phyloP scores from a whole-genome alignment of 192 early-diverging fungal species.

The Rhizophlyctis rosea region DNA sequence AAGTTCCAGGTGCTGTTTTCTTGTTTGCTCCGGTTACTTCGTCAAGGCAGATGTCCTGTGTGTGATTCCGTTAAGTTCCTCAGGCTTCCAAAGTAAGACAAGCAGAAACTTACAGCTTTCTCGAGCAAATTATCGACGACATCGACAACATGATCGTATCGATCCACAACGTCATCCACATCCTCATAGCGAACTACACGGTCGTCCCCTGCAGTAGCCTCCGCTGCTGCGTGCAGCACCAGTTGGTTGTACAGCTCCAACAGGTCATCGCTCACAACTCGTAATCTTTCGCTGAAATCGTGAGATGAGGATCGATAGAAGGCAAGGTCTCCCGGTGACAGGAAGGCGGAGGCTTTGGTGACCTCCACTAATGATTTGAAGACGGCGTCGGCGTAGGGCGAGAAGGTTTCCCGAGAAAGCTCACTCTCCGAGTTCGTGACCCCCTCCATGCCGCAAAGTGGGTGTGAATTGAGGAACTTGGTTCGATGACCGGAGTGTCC shows the following conservation, averaged over 20 bases:
- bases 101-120: conserved; percentile 55
- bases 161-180: conserved; percentile 63
- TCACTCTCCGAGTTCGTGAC: no score
- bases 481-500: no score
- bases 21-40: conserved; percentile 50
- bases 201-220: conserved; percentile 27
- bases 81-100: not conserved
- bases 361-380: conserved; percentile 20
- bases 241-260: conserved; percentile 29
- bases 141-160: conserved; percentile 66
- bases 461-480: no score
- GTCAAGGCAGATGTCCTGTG: conserved; percentile 73
- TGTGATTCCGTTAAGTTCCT: no score
- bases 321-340: conserved; percentile 26
- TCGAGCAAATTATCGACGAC: conserved; percentile 80
- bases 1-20: not conserved
- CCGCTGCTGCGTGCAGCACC: conserved; percentile 13
- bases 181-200: conserved; percentile 61
- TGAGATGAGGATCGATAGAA: conserved; percentile 25
- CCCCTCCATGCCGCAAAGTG: no score
- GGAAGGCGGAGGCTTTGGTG: conserved; percentile 27
- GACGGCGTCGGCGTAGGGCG: conserved; percentile 14
- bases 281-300: conserved; percentile 17
- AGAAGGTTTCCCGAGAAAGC: conserved; percentile 13
- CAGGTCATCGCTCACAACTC: conserved; percentile 5